Conservation (phyloP, 768 basidiomycete species). For the Flagelloscypha sp. region DNA sequence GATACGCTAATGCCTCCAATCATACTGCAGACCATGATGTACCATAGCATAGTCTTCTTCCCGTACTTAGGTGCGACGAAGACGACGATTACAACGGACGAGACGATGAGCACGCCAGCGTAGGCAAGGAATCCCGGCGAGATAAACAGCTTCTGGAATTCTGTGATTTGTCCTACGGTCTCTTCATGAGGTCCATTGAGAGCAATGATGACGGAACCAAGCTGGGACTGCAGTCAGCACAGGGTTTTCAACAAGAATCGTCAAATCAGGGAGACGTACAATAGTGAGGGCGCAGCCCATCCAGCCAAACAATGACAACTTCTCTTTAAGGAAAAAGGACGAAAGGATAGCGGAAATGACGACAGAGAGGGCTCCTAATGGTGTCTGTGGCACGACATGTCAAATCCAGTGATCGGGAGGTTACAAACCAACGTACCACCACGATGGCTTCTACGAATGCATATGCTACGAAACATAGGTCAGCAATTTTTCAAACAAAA, state of each 20-base stretch:
- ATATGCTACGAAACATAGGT: slow-evolving; percentile 44
- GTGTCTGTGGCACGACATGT: slow-evolving; percentile 49
- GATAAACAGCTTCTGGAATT: slow-evolving; percentile 75
- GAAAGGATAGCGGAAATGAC: slow-evolving; percentile 92
- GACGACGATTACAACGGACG: slow-evolving; percentile 65
- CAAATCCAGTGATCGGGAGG: too few relatives aligned
- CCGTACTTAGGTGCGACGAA: slow-evolving; percentile 85
- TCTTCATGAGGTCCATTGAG: slow-evolving; percentile 78
- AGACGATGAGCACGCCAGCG: slow-evolving; percentile 51
- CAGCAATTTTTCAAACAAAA: slow-evolving; percentile 7
- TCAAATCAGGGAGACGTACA: slow-evolving; percentile 35
- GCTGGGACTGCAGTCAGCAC: slow-evolving; percentile 26
- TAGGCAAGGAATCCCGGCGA: slow-evolving; percentile 76
- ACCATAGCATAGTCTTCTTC: slow-evolving; percentile 90
- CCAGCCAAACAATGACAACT: slow-evolving; percentile 94
- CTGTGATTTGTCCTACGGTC: slow-evolving; percentile 57
- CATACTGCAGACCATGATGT: slow-evolving; percentile 90
- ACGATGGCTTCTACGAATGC: slow-evolving; percentile 90
- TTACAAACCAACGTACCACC: slow-evolving; percentile 49
- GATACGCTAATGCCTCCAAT: slow-evolving; percentile 94
- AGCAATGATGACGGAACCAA: slow-evolving; percentile 85
- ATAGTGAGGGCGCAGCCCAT: slow-evolving; percentile 89
- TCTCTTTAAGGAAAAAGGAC: slow-evolving; percentile 89
- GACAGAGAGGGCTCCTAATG: slow-evolving; percentile 92
- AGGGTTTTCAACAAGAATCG: slow-evolving; percentile 3